Conservation (phyloP, 192 early-diverging fungal genomes). For the Spizellomyces sp. region DNA sequence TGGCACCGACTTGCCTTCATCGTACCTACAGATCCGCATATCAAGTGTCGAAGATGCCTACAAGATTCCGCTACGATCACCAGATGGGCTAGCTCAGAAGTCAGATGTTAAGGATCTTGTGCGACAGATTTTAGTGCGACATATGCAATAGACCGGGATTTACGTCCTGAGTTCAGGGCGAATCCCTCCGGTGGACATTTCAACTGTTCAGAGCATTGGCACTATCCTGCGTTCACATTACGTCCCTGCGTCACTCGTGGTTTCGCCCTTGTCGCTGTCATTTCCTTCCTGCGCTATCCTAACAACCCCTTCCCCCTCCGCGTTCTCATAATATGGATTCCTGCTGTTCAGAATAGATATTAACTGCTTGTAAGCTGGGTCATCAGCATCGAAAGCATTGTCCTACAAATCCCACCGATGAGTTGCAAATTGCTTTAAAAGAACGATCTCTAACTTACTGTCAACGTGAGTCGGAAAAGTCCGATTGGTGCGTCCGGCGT, state of each 20-base stretch:
- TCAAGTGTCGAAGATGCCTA: no score
- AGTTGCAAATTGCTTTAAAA: background rate
- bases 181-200: no score
- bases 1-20: no score
- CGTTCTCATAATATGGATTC: slow-evolving; percentile 38
- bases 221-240: background rate
- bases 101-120: no score
- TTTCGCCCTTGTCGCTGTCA: slow-evolving; percentile 7
- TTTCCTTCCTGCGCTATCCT: background rate
- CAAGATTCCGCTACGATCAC: no score
- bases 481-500: slow-evolving; percentile 15
- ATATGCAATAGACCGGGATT: no score
- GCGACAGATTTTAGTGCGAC: no score
- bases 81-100: no score
- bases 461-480: slow-evolving; percentile 9
- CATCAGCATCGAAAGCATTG: slow-evolving; percentile 28
- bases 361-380: slow-evolving; percentile 20
- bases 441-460: background rate
- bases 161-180: no score
- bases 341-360: slow-evolving; percentile 30
- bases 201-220: no score
- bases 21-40: no score
- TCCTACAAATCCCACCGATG: slow-evolving; percentile 14
- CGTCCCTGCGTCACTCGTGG: background rate
- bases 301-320: background rate